phyloP scores from a whole-genome alignment of 2,329 filamentous ascomycete species.

The Basipetospora sp. region DNA sequence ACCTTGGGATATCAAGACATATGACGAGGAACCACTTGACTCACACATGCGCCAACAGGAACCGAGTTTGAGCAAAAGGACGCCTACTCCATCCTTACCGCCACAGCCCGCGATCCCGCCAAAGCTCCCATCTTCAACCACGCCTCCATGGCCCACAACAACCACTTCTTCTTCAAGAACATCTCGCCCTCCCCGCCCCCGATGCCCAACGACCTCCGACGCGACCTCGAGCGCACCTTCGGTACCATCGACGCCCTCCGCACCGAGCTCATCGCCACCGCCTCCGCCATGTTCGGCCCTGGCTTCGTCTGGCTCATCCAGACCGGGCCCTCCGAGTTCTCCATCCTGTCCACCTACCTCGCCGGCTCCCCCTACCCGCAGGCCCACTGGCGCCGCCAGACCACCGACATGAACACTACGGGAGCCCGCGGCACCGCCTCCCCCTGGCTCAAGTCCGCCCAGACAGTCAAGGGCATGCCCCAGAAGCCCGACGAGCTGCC shows the following conservation, averaged over 20 bases:
- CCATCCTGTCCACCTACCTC: constrained; percentile 76
- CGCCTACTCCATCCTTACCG: constrained; percentile 54
- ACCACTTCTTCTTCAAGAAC: constrained; percentile 61
- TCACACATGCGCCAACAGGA: constrained; percentile 31
- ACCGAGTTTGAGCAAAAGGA: constrained; percentile 47
- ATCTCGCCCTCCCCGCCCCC: constrained; percentile 26
- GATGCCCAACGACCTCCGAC: constrained; percentile 42
- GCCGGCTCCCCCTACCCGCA: constrained; percentile 77
- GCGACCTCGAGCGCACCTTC: constrained; percentile 55
- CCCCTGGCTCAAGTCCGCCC: constrained; percentile 15
- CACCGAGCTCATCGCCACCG: constrained; percentile 64
- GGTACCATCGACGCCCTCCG: constrained; percentile 70
- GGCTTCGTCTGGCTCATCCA: constrained; percentile 93
- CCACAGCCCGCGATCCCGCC: constrained; percentile 63
- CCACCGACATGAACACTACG: constrained; percentile 54
- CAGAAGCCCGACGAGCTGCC: constrained; percentile 23
- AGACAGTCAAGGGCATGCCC: constrained; percentile 14
- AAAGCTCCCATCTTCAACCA: constrained; percentile 81
- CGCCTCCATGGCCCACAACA: constrained; percentile 93
- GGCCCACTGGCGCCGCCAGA: constrained; percentile 64
- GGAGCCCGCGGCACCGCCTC: constrained; percentile 25
- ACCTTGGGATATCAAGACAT: too few relatives aligned
- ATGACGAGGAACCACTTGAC: too few relatives aligned
- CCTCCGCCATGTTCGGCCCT: constrained; percentile 84
- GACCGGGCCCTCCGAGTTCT: constrained; percentile 32